Base-by-base conservation (phyloP, 2,329 filamentous ascomycete genomes). In the Purpureocillium takamizusanense region DNA sequence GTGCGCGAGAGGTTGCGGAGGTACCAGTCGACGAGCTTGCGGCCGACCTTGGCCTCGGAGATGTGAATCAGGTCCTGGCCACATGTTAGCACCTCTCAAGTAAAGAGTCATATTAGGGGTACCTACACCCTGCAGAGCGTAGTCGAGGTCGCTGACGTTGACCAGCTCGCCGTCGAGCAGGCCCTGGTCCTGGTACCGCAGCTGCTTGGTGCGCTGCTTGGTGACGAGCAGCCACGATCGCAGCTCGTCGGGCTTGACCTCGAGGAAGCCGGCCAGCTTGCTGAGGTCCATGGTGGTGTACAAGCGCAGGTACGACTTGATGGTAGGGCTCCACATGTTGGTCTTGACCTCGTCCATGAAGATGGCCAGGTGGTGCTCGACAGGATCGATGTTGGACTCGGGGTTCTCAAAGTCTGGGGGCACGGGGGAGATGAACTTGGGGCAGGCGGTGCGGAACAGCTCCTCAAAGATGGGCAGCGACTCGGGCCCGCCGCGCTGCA, bases 311-410 rank as follows among this genome's bases (percentile, higher is more conserved):
- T 98, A 98, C 46, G 89, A 95, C 75, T 94, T 95, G 62, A 98
- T 85, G 33, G 89, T 95, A 33, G 92, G 92, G 62, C 86, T 90
- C 81, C 81, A 94, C 78, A 98, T 92, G 68, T 94, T 97, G 68
- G 87, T 95, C 80, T 94, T 95, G 65, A 98, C 90, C 72, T 98
- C 92, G 53, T 95, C 89, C 90, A 98, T 97, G 75, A 98, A 98
- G 68, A 98, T 84, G 55, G 85, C 75, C 48, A 95, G 80, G 68
- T 98, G 90, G 74, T 98, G 92, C 70, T 98, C 90, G 50, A 95
- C 79, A 32, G 92, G 92, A 69, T 98, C 92, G 54, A 97, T 75
- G 73, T 98, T 98, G 67, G 89, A 69, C 65, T 89, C 81, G 46
- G 92, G 88, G 76, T 94, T 90, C 61, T 97, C 92, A 64, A 98